A percentile compares a stretch with the other conserved stretches of the same genome.
Evolutionary conservation across 2,329 filamentous ascomycete genomes (phyloP).

Genomic region (Fusarium multiceps): DNA sequence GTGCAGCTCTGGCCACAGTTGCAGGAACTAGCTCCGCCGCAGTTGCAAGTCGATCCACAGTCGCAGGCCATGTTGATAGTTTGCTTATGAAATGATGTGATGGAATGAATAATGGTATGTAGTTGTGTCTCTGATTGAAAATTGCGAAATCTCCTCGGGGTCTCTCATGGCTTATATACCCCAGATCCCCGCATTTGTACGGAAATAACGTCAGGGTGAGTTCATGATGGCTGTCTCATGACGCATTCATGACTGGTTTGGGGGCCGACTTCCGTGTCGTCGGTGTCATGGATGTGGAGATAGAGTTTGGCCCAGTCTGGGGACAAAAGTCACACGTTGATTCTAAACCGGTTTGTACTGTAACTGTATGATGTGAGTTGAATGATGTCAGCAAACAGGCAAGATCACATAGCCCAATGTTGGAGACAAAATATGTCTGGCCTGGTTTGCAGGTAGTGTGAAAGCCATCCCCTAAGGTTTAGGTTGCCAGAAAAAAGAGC

Average conservation of each 20-base stretch:
- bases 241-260: slow-evolving; percentile 7
- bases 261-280: background rate
- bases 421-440: too few relatives aligned
- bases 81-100: too few relatives aligned
- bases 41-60: slow-evolving; percentile 18
- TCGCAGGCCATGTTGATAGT: slow-evolving; percentile 23
- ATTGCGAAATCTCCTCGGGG: background rate
- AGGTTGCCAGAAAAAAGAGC: too few relatives aligned
- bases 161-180: slow-evolving; percentile 9
- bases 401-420: too few relatives aligned
- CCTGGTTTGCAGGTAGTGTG: too few relatives aligned
- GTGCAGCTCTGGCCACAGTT: slow-evolving; percentile 14
- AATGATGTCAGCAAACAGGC: background rate
- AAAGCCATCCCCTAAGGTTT: background rate
- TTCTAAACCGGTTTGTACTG: too few relatives aligned
- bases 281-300: background rate
- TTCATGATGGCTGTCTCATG: background rate
- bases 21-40: slow-evolving; percentile 2
- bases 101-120: background rate
- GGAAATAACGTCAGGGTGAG: background rate
- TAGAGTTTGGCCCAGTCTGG: background rate
- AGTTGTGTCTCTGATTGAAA: background rate
- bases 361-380: background rate
- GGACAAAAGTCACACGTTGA: too few relatives aligned
- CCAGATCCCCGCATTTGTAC: slow-evolving; percentile 3